These are phyloP conservation scores for Blastomyces gilchristii DNA, from an alignment of 2,329 filamentous ascomycete genomes.

Conservation along the genomic window DNA sequence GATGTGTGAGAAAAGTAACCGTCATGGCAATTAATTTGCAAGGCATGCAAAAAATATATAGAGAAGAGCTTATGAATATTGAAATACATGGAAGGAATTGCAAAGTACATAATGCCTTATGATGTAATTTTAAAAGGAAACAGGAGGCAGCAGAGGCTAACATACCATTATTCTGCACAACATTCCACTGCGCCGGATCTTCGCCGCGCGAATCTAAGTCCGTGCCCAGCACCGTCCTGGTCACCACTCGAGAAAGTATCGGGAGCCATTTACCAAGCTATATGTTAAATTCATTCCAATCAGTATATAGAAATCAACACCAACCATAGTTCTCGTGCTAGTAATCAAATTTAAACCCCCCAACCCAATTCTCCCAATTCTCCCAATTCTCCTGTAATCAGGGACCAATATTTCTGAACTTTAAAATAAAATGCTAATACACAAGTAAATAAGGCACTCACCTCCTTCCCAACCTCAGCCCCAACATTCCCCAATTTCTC, in stretches of 20 bases:
- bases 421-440: background rate
- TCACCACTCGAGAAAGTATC: constrained; percentile 57
- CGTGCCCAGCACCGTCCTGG: constrained; percentile 52
- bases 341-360: background rate
- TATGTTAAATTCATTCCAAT: background rate
- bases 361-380: no score
- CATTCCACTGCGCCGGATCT: constrained; percentile 78
- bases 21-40: background rate
- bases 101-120: background rate
- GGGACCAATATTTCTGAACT: background rate
- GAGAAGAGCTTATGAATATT: constrained; percentile 4
- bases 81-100: background rate
- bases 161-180: constrained; percentile 84
- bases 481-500: constrained; percentile 65
- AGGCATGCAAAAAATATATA: background rate
- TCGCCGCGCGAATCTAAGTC: constrained; percentile 45
- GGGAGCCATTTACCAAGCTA: constrained; percentile 39
- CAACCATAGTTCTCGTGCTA: background rate
- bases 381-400: no score
- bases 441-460: constrained; percentile 40
- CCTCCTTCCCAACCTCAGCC: constrained; percentile 52
- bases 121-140: background rate
- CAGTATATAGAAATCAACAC: background rate
- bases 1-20: background rate
- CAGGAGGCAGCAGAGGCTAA: constrained; percentile 9